Evolutionary conservation across 768 basidiomycete species (phyloP).

Genomic region (Crassisporium funariophilum): DNA sequence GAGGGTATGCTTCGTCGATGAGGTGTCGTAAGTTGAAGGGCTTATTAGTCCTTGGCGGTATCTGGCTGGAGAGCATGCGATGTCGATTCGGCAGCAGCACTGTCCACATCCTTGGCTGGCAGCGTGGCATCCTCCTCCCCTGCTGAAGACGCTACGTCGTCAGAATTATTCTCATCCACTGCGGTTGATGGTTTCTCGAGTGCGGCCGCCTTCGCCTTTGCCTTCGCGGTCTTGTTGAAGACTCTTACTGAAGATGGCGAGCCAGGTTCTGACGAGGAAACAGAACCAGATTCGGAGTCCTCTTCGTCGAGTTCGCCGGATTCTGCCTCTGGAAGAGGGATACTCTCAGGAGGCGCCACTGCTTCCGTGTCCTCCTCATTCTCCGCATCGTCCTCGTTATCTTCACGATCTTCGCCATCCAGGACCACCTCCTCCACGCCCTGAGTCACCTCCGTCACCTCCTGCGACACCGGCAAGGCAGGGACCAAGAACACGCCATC

Average conservation of each 20-base stretch:
- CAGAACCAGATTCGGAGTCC: slow-evolving; percentile 19
- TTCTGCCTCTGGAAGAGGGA: slow-evolving; percentile 42
- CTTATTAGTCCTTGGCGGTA: neutral
- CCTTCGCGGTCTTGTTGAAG: too few relatives aligned
- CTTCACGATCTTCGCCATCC: slow-evolving; percentile 53
- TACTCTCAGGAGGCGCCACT: slow-evolving; percentile 30
- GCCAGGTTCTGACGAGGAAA: slow-evolving; percentile 22
- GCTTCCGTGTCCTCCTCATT: slow-evolving; percentile 48
- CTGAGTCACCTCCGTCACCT: slow-evolving; percentile 69
- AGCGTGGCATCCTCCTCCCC: slow-evolving; percentile 2
- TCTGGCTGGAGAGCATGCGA: neutral
- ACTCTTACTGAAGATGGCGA: neutral
- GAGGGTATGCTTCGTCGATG: neutral
- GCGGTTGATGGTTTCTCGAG: slow-evolving; percentile 1
- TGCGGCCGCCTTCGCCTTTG: neutral
- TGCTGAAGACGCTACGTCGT: slow-evolving; percentile 12
- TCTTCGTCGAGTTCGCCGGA: slow-evolving; percentile 41
- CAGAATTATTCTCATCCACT: slow-evolving; percentile 12
- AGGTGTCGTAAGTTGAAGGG: neutral
- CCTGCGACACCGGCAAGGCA: slow-evolving; percentile 34
- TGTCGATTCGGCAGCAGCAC: slow-evolving; percentile 4
- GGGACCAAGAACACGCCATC: slow-evolving; percentile 14
- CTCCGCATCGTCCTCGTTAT: slow-evolving; percentile 56
- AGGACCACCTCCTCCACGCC: slow-evolving; percentile 73
- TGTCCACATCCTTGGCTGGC: slow-evolving; percentile 1